Base-by-base conservation (phyloP, 768 basidiomycete species). In the Scleroderma bovista region DNA sequence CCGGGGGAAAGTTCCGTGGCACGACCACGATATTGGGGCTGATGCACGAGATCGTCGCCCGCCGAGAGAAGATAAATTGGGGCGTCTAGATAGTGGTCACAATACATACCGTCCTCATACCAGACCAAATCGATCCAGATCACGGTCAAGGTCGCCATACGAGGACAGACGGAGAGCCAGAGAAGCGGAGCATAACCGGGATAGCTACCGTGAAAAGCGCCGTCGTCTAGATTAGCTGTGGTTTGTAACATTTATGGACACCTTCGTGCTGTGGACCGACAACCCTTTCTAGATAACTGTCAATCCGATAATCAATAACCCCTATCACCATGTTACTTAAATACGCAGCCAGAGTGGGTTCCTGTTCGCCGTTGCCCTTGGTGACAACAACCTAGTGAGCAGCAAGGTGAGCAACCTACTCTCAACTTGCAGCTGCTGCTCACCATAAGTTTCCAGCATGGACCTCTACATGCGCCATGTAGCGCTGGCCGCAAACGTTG, bases 211-310 rank as follows among this genome's bases (percentile, higher is more conserved):
- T 40, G 79, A 76, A 36, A 83, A 83, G 57, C 76, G 80, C 53
- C 71, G 81, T 58, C 76, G 81, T 51, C 56, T 82, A 55, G 80
- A 81, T 55, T 81, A 70, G 68, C 50, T 51, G 56, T 57, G 33
- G 17, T 59, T 24, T 61, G 60, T 45, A 33, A 31, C 33, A 33
- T 31, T 33, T 20, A 44, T 23, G 31, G 44, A 17, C 17, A 44
- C 15, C 24, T 3, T 44, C 7, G 10, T 33, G 15, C 12, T 33
- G 41, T 33, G 42, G 42, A 32, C 32, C 44, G 19, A 33, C 16
- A 16, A n/a, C 15, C 22, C 39, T 29, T 33, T 36, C 39, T 39
- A 32, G 24, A 38, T n/a, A 41, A 15, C 15, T 39, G 20, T 44
- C 50, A 11, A n/a, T 41, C 20, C 23, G 22, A 40, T 31, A 19